These are phyloP conservation scores for Epichloe hybrida DNA, from an alignment of 2,329 filamentous ascomycete species.

Conservation along the genomic window DNA sequence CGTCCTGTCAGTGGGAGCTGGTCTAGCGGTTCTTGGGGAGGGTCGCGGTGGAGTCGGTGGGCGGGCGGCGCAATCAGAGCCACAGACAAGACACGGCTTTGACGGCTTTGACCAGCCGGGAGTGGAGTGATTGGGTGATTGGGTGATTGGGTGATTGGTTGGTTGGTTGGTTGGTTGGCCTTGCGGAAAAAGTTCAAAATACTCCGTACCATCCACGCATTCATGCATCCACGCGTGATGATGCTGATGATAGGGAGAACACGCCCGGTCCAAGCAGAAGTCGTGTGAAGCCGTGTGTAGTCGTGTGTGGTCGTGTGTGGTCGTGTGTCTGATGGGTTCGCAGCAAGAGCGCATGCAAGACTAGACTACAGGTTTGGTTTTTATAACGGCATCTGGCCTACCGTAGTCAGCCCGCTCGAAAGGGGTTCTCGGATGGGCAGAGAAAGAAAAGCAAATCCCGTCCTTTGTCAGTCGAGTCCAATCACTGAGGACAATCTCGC, in stretches of 20 bases:
- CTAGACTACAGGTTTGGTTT: neutral
- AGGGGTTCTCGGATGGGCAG: neutral
- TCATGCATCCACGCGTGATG: neutral
- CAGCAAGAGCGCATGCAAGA: neutral
- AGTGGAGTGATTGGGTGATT: neutral
- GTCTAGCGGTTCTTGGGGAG: slow-evolving; percentile 1
- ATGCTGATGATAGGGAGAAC: neutral
- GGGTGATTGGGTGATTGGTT: neutral
- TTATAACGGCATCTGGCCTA: too few relatives aligned
- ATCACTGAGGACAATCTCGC: neutral
- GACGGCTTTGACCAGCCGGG: neutral
- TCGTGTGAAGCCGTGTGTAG: neutral
- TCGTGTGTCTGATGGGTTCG: neutral
- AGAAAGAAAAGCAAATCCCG: neutral
- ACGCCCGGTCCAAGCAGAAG: neutral
- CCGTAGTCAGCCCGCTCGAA: neutral
- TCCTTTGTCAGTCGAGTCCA: neutral
- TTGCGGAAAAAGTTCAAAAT: neutral
- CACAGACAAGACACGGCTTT: too few relatives aligned
- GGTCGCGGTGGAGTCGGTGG: slow-evolving; percentile 4
- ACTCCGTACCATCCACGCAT: neutral
- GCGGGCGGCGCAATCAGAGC: neutral
- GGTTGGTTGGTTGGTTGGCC: neutral
- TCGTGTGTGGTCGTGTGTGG: too few relatives aligned
- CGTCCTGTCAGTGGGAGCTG: slow-evolving; percentile 1